Conservation (phyloP, 2,329 filamentous ascomycete species). For the Colletotrichum limetticola region DNA sequence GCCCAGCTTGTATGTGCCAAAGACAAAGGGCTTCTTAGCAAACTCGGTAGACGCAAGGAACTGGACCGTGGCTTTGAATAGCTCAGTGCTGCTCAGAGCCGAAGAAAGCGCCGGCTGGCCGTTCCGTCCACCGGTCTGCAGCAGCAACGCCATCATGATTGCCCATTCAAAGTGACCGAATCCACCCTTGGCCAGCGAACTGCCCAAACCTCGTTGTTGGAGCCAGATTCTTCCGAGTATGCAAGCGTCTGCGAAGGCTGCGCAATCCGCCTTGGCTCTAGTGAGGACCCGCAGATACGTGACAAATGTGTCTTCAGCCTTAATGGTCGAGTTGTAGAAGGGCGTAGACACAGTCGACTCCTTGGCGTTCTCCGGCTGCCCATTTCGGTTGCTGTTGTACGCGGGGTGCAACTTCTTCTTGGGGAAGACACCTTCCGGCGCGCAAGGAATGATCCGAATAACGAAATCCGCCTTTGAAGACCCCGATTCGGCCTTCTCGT, state of each 20-base stretch:
- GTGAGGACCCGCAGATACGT: constrained; percentile 82
- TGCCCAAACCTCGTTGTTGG: constrained; percentile 83
- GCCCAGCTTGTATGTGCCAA: constrained; percentile 57
- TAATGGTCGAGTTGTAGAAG: constrained; percentile 89
- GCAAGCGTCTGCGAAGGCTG: constrained; percentile 84
- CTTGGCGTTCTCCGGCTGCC: constrained; percentile 55
- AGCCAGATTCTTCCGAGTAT: constrained; percentile 90
- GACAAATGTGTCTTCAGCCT: constrained; percentile 79
- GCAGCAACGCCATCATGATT: constrained; percentile 79
- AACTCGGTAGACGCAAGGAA: constrained; percentile 83
- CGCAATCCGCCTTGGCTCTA: constrained; percentile 73
- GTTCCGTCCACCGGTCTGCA: constrained; percentile 80
- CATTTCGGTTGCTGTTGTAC: constrained; percentile 75
- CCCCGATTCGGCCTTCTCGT: constrained; percentile 35
- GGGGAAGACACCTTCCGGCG: constrained; percentile 76
- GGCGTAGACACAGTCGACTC: constrained; percentile 67
- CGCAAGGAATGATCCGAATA: constrained; percentile 82
- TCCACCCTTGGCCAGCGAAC: constrained; percentile 77
- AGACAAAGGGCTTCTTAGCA: constrained; percentile 70
- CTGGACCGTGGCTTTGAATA: constrained; percentile 95
- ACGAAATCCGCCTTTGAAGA: constrained; percentile 55
- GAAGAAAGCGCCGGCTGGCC: constrained; percentile 78
- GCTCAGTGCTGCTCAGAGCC: constrained; percentile 88
- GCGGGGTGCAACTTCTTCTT: constrained; percentile 75
- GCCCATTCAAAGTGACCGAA: constrained; percentile 96